Evolutionary conservation across 2,329 filamentous ascomycete species (phyloP), one percentile per base, ranked within the genome.

Genomic region (Metarhizium anisopliae): DNA sequence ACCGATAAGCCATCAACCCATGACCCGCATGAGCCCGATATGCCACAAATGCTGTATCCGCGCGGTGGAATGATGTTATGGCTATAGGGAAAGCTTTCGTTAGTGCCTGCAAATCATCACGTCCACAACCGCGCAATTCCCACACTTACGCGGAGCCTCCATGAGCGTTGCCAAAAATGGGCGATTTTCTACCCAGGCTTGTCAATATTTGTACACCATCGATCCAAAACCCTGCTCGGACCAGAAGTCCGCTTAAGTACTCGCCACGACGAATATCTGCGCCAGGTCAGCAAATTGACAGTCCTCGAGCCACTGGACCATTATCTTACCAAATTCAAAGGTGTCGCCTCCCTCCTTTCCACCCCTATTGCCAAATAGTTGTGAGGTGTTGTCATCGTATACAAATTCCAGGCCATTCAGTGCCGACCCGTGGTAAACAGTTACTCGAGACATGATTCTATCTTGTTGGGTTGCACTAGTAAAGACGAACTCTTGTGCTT

Each of bases 151-250:
- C 84, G 66, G 87, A 87, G 60, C 92, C 92, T 55, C 90, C 90
- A 61, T 78, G 77, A 11, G 85, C 72, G 63, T 95, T 94, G 57
- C 94, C 94, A 76, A 86, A 97, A 58, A 95, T 74, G 55, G 86
- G 83, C 38, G 93, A 96, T 68, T 86, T 88, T 63, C 92, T 82
- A n/a, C 92, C 92, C 58, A 90, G 74, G 64, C 86, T 96, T 1
- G 94, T 97, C 70, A 96, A 74, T 60, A 97, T 86, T 68, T 96
- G 90, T 53, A 97, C 80, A 13, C 86, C 93, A 68, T 96, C 90
- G 61, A 97, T 86, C 84, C 88, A 94, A 58, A 82, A 76, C 25
- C 90, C 91, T 52, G 87, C 85, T 61, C 91, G 80, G 53, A 97
- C 76, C 63, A 87, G 82, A 68, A 99, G 96, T 8, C 94, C 94